phyloP scores from a whole-genome alignment of 345 rosid species.

The Pistacia vera region DNA sequence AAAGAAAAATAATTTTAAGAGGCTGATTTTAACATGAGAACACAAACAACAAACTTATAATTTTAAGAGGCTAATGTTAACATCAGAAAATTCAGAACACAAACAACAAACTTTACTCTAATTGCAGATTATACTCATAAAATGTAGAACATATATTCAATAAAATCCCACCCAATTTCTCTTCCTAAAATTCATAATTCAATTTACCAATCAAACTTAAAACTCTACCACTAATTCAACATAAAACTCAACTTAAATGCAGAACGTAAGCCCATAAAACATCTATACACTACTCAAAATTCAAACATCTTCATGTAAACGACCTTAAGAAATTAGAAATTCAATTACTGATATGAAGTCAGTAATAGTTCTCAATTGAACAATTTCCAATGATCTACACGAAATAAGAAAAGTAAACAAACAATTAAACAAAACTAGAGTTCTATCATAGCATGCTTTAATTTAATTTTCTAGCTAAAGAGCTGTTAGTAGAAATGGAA shows the following conservation, averaged over 20 bases:
- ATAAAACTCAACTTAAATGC: background rate
- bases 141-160: background rate
- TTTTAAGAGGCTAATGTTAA: too few relatives aligned
- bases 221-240: too few relatives aligned
- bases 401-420: background rate
- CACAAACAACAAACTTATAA: background rate
- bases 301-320: background rate
- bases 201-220: background rate
- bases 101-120: background rate
- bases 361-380: background rate
- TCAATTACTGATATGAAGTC: background rate
- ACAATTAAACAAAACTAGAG: background rate
- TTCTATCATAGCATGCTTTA: background rate
- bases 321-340: background rate
- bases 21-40: background rate
- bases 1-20: background rate
- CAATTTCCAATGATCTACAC: background rate
- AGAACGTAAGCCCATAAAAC: background rate
- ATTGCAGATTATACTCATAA: background rate
- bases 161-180: background rate
- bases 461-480: background rate
- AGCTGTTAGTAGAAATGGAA: background rate
- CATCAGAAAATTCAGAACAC: too few relatives aligned
- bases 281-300: background rate
- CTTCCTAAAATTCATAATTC: background rate